Base-by-base conservation (phyloP, 2,329 filamentous ascomycete species). In the Parasarocladium wereldwijsianum region DNA sequence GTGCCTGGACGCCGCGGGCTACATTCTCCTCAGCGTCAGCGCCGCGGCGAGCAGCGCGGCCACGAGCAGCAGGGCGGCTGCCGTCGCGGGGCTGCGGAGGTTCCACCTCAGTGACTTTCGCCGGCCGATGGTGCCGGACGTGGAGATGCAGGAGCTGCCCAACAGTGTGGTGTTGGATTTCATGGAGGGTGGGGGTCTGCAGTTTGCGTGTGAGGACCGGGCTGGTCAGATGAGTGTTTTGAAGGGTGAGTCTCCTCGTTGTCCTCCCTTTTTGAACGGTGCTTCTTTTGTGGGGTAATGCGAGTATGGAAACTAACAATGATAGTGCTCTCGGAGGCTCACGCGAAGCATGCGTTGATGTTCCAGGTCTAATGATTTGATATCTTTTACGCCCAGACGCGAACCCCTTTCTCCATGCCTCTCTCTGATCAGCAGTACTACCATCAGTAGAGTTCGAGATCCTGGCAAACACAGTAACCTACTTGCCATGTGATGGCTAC, bases 141-240 rank as follows among this genome's bases (percentile, higher is more conserved):
- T 92, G 35, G 90, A 96, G 47, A 64, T 83, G 40, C 81, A 94
- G 55, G 90, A 98, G 57, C 63, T 98, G 31, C 85, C 87, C 3
- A 83, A 94, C 56, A 94, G 85, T 45, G 69, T 76, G 4, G 61
- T 70, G 6, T 52, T 76, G 26, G 67, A 75, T 40, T 66, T 77
- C 36, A 41, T 73, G 12, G 68, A 70, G 29, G 68, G 71, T 3
- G 70, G 66, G n/a, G 60, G 61, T 26, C 52, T 77, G 34, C 72
- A 77, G 44, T 53, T 77, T 42, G 72, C 72, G 14, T 77, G 73
- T 38, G 70, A 70, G 48, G 70, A 74, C 46, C 61, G 70, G 32
- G 51, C 58, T 16, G 66, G 70, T 9, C 72, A 77, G 51, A 46
- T 57, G 34, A 60, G 59, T 32, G 55, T 72, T 19, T 46, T 77